These are phyloP conservation scores for Nakazawaea holstii DNA, from an alignment of 805 yeast genomes.

Conservation along the genomic window DNA sequence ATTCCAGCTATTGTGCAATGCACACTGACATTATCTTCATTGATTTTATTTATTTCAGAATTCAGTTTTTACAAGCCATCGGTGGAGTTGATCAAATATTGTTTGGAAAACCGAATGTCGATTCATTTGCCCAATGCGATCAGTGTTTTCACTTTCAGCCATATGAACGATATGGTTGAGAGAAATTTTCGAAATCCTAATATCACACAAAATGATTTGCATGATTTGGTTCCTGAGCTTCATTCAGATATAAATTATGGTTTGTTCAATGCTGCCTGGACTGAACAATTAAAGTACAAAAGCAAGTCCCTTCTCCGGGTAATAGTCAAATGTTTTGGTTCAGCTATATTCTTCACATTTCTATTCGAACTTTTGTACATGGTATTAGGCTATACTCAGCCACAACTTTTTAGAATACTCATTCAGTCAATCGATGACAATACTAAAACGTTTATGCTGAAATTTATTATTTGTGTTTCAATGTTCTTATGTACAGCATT, in stretches of 20 bases:
- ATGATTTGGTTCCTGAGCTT: too few relatives aligned
- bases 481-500: slow-evolving; percentile 51
- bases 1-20: background rate
- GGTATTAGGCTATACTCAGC: slow-evolving; percentile 29
- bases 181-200: slow-evolving; percentile 47
- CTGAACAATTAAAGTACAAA: background rate
- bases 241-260: background rate
- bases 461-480: slow-evolving; percentile 47
- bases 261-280: background rate
- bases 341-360: too few relatives aligned
- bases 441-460: slow-evolving; percentile 37
- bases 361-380: background rate
- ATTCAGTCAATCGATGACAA: slow-evolving; percentile 28
- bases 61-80: slow-evolving; percentile 10
- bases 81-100: slow-evolving; percentile 13
- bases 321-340: background rate
- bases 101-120: slow-evolving; percentile 9
- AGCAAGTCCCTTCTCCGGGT: background rate
- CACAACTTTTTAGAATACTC: slow-evolving; percentile 38
- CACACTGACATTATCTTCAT: background rate
- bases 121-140: slow-evolving; percentile 49
- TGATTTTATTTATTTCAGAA: background rate
- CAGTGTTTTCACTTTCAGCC: slow-evolving; percentile 71
- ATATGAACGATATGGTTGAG: slow-evolving; percentile 86
- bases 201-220: slow-evolving; percentile 13